Base-by-base conservation (phyloP, 2,329 filamentous ascomycete genomes). In the Westerdykella ornata region DNA sequence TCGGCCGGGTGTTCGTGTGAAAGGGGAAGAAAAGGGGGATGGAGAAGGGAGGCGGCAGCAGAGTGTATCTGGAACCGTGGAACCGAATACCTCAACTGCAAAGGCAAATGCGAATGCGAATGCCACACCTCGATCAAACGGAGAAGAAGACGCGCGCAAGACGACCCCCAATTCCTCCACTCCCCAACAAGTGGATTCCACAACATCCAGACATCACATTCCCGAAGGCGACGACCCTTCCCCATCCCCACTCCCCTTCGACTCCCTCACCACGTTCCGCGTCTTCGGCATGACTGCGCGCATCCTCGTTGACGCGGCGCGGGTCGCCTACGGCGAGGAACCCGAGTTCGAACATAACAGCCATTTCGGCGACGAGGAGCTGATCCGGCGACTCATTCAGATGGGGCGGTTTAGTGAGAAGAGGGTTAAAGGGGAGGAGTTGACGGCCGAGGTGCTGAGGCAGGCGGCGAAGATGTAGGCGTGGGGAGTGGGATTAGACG, bases 261-360 rank as follows among this genome's bases (percentile, higher is more conserved):
- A 61, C 3, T 71, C 71, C 2, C 57, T 74, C 34, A 69, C 69
- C 32, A 73, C 84, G 29, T 95, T 92, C 67, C 81, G 85, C 52
- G 88, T 97, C 4, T 96, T 89, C 77, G 90, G 90, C 13, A 90
- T 97, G 87, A 97, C 90, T 39, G 90, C 88, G 2, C 74, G 88
- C 39, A 90, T 97, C 41, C 65, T 96, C 41, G 86, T 96, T 4
- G 90, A 97, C 67, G 84, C 85, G 4, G 89, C 90, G 26, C 74
- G 86, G 47, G 75, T 94, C 14, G 90, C 89, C 15, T 97, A 92
- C 62, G 83, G 69, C 2, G 77, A 84, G 67, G 80, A 86, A 60
- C 90, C 90, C 3, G 84, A 88, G 60, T 94, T 95, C 63, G 87
- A 94, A 69, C 78, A 79, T 56, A 78, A 80, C 46, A 72, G 70